These are phyloP conservation scores for Aspergillus chevalieri DNA, from an alignment of 2,329 filamentous ascomycete species.

Conservation along the genomic window DNA sequence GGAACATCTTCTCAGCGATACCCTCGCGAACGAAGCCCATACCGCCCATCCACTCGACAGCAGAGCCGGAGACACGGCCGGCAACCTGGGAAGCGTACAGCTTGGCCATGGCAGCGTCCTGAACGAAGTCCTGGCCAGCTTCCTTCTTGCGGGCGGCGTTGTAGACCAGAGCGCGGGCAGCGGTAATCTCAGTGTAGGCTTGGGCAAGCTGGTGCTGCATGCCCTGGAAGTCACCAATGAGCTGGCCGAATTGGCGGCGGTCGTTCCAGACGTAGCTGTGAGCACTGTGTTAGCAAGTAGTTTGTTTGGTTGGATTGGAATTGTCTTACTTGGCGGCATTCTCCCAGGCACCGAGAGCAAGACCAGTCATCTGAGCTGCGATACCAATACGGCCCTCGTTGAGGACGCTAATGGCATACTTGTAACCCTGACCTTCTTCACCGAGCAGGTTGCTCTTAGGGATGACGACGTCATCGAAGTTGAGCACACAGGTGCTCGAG, in stretches of 20 bases:
- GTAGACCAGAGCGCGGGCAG: constrained; percentile 86
- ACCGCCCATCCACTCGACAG: constrained; percentile 98
- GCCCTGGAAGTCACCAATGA: constrained; percentile 94
- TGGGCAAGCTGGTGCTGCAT: constrained; percentile 99
- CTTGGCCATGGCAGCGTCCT: constrained; percentile 97
- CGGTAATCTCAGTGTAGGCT: constrained; percentile 86
- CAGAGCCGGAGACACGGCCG: constrained; percentile 73
- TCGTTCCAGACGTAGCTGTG: constrained; percentile 91
- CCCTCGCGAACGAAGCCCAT: constrained; percentile 98
- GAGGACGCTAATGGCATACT: constrained; percentile 88
- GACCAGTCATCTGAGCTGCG: constrained; percentile 95
- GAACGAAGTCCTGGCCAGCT: constrained; percentile 88
- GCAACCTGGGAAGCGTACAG: constrained; percentile 91
- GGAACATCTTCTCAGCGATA: constrained; percentile 94
- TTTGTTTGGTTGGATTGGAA: constrained; percentile 1
- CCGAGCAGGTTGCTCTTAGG: constrained; percentile 84
- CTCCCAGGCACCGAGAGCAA: constrained; percentile 89
- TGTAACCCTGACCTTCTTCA: constrained; percentile 87
- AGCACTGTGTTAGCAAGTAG: not conserved
- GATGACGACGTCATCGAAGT: constrained; percentile 92
- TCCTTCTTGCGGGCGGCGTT: constrained; percentile 98
- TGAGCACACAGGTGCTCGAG: constrained; percentile 93
- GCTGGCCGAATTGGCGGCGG: constrained; percentile 88
- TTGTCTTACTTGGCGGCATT: constrained; percentile 68
- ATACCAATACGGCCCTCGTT: constrained; percentile 98